Conservation (phyloP, 1,284 basidiomycete genomes). For the Spongiforma sp. region DNA sequence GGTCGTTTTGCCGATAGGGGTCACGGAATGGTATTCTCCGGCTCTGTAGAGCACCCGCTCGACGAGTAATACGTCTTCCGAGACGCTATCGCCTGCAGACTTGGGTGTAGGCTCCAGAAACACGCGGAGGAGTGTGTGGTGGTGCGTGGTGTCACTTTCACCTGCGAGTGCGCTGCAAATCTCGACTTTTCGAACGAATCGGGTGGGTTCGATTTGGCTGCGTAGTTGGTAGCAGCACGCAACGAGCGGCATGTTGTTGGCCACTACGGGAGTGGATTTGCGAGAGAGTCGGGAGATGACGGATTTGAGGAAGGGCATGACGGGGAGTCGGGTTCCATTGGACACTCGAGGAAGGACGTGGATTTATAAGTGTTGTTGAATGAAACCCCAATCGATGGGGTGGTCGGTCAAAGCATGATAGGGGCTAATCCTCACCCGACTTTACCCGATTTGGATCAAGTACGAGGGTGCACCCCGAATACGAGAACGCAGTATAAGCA, state of each 20-base stretch:
- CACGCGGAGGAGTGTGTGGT: constrained; percentile 14
- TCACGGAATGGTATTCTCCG: not conserved
- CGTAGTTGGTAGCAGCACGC: constrained; percentile 1
- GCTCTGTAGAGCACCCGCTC: no score
- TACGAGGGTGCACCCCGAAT: no score
- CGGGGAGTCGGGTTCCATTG: no score
- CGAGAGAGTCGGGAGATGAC: not conserved
- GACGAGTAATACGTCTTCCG: constrained; percentile 14
- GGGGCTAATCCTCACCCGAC: no score
- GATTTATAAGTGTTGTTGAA: no score
- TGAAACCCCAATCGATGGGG: no score
- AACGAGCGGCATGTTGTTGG: constrained; percentile 5
- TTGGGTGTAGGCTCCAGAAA: not conserved
- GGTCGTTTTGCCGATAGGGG: not conserved
- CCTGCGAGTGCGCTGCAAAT: constrained; percentile 12
- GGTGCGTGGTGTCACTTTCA: not conserved
- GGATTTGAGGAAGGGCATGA: constrained; percentile 14
- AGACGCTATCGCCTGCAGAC: not conserved
- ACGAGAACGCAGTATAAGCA: no score
- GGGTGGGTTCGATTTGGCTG: not conserved
- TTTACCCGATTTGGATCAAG: no score
- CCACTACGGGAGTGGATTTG: constrained; percentile 5
- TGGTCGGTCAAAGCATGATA: no score
- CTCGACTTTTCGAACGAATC: constrained; percentile 14
- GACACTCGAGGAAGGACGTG: no score